Evolutionary conservation across 257 asterid species (phyloP).

Genomic region (Cynanchum wilfordii): DNA sequence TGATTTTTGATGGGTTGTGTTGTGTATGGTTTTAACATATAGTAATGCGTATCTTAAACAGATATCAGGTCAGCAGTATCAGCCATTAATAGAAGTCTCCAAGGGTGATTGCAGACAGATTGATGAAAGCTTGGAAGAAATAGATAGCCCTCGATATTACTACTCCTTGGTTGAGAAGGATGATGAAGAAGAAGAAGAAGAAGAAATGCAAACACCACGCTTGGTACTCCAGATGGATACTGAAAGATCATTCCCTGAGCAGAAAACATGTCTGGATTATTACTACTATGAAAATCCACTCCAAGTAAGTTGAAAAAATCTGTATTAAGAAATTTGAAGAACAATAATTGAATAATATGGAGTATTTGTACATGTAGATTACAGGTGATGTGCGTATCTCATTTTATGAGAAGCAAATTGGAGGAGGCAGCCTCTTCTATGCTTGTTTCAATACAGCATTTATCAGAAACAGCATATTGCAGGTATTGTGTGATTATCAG

Average conservation of each 20-base stretch:
- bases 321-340: too few species aligned
- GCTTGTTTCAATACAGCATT: slow-evolving; percentile 78
- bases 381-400: slow-evolving; percentile 64
- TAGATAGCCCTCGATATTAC: slow-evolving; percentile 43
- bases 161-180: slow-evolving; percentile 49
- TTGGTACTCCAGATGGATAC: slow-evolving; percentile 85
- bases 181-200: slow-evolving; percentile 40
- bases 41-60: slow-evolving; percentile 11
- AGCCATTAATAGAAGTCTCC: slow-evolving; percentile 54
- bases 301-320: too few species aligned
- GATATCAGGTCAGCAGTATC: slow-evolving; percentile 56
- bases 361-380: too few species aligned
- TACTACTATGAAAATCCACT: slow-evolving; percentile 53
- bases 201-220: slow-evolving; percentile 38
- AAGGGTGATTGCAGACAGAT: slow-evolving; percentile 59
- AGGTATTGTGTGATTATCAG: slow-evolving; percentile 29
- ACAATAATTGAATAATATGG: too few species aligned
- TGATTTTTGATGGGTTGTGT: too few species aligned
- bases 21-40: too few species aligned
- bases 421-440: slow-evolving; percentile 76
- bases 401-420: slow-evolving; percentile 63
- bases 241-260: slow-evolving; percentile 56
- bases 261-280: slow-evolving; percentile 68
- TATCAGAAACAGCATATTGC: slow-evolving; percentile 58
- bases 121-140: slow-evolving; percentile 34